phyloP scores from a whole-genome alignment of 2,329 filamentous ascomycete genomes.

The Botrytis deweyae region DNA sequence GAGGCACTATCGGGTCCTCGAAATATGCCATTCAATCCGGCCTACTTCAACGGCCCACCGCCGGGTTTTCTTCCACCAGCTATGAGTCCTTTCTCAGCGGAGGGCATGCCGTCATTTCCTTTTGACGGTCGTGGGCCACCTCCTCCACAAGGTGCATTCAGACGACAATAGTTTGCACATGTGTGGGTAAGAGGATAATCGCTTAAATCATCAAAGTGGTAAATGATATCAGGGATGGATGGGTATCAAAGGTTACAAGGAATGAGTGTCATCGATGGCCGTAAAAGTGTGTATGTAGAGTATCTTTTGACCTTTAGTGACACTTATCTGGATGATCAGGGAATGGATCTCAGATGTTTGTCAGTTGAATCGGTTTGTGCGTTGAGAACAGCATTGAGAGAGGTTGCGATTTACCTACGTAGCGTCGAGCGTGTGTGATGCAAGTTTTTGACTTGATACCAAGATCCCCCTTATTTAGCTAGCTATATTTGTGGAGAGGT shows the following conservation, averaged over 20 bases:
- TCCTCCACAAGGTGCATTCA: conserved; percentile 50
- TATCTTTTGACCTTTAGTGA: background rate
- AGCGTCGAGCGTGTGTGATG: background rate
- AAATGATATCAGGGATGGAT: background rate
- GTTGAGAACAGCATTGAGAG: background rate
- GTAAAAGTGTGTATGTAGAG: conserved; percentile 1
- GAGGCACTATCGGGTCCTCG: conserved; percentile 45
- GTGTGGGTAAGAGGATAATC: background rate
- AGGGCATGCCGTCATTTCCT: conserved; percentile 50
- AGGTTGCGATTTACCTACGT: background rate
- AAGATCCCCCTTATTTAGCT: conserved; percentile 12
- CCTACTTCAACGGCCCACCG: conserved; percentile 46
- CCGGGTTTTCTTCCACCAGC: conserved; percentile 55
- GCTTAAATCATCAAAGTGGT: background rate
- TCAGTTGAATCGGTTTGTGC: conserved; percentile 8
- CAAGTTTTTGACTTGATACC: background rate
- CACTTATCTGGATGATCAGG: background rate
- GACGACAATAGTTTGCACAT: conserved; percentile 38
- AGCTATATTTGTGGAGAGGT: background rate
- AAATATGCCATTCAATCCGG: conserved; percentile 54
- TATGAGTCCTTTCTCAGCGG: conserved; percentile 54
- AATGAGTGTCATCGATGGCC: background rate
- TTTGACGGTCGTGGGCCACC: conserved; percentile 53
- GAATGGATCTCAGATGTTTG: background rate
- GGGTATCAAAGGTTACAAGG: background rate